A percentile compares a stretch with the other conserved stretches of the same genome.
These are phyloP conservation scores for Pseudozyma hubeiensis DNA, from an alignment of 1,284 basidiomycete species.

Conservation along the genomic window DNA sequence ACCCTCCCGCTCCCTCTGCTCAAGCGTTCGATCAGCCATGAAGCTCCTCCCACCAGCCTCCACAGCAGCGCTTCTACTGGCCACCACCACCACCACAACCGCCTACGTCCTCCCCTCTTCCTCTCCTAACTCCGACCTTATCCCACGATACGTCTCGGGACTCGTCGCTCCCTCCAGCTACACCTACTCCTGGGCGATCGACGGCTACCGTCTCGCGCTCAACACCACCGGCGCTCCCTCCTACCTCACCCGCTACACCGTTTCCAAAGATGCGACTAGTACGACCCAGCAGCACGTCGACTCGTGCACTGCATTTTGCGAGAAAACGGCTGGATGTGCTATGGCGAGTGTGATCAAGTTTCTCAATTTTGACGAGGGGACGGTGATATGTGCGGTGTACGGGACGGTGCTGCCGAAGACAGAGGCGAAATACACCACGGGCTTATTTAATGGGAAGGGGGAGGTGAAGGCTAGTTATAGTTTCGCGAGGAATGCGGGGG, in stretches of 20 bases:
- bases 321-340: conserved; percentile 17
- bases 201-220: conserved; percentile 20
- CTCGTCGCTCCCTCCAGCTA: conserved; percentile 28
- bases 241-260: conserved; percentile 22
- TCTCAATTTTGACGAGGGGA: conserved; percentile 24
- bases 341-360: conserved; percentile 41
- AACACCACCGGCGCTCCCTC: conserved; percentile 6
- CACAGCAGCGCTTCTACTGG: conserved; percentile 1
- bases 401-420: not conserved
- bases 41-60: no score
- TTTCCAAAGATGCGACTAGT: conserved; percentile 2
- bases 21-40: no score
- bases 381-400: conserved; percentile 29
- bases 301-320: conserved; percentile 16
- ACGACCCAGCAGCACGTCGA: conserved; percentile 28
- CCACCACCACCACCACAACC: not conserved
- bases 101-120: no score
- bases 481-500: conserved; percentile 24
- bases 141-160: conserved; percentile 17
- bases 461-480: conserved; percentile 24
- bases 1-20: no score
- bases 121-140: not conserved
- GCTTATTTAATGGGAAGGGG: conserved; percentile 22
- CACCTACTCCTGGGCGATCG: conserved; percentile 28
- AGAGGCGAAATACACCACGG: conserved; percentile 20